These are phyloP conservation scores for Globisporangium polare DNA, from an alignment of 352 stramenopile species.

Conservation along the genomic window DNA sequence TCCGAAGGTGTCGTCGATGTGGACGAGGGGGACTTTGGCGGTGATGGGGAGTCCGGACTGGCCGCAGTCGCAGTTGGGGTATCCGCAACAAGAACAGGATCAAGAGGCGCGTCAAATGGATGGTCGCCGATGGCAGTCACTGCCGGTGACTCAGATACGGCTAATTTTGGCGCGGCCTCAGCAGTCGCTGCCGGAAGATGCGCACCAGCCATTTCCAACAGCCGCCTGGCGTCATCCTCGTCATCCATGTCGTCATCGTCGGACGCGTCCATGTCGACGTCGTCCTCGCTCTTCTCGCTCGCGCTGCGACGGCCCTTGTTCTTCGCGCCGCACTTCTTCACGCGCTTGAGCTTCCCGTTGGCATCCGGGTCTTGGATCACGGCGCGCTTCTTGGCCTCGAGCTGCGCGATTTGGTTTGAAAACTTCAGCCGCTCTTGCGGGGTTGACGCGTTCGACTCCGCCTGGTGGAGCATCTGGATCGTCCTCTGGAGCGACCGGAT, in stretches of 20 bases:
- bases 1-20: background rate
- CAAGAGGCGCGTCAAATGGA: background rate
- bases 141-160: background rate
- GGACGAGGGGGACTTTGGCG: background rate
- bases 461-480: constrained; percentile 72
- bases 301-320: constrained; percentile 1
- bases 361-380: constrained; percentile 66
- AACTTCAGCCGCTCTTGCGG: constrained; percentile 50
- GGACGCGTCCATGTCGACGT: constrained; percentile 14
- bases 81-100: background rate
- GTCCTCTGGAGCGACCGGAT: constrained; percentile 73
- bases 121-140: background rate
- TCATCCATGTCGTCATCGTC: constrained; percentile 2
- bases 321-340: constrained; percentile 47
- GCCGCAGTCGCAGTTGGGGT: background rate
- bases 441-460: constrained; percentile 37
- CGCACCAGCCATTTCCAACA: constrained; percentile 8
- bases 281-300: constrained; percentile 1
- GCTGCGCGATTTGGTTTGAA: constrained; percentile 45
- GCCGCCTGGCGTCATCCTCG: constrained; percentile 11
- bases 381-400: constrained; percentile 61
- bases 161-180: constrained; percentile 7
- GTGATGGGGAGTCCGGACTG: background rate
- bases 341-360: constrained; percentile 51
- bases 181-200: constrained; percentile 4